Evolutionary conservation across 805 yeast species (phyloP).

Genomic region (Metschnikowia drakensbergensis): DNA sequence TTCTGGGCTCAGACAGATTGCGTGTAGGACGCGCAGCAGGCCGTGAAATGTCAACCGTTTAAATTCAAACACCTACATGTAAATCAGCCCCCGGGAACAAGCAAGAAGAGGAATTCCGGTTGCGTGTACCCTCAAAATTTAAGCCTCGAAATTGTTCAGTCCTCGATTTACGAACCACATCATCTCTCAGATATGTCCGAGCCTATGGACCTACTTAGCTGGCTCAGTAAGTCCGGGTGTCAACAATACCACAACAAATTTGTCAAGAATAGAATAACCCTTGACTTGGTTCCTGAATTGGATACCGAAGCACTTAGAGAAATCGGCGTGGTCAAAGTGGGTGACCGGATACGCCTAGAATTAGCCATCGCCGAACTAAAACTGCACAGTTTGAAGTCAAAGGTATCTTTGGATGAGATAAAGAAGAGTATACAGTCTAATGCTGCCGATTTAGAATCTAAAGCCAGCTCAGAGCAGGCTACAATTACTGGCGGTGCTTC

Average conservation of each 20-base stretch:
- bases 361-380: slow-evolving; percentile 50
- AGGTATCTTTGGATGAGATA: slow-evolving; percentile 13
- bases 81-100: not conserved
- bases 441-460: not conserved
- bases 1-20: slow-evolving; percentile 2
- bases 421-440: slow-evolving; percentile 1
- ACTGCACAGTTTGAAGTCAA: slow-evolving; percentile 7
- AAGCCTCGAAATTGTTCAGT: not conserved
- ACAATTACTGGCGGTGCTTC: not conserved
- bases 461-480: not conserved
- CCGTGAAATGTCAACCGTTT: not conserved
- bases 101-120: not conserved
- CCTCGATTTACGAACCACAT: not conserved
- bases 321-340: slow-evolving; percentile 71
- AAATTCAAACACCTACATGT: not conserved
- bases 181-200: slow-evolving; percentile 11
- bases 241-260: slow-evolving; percentile 33
- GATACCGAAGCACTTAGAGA: slow-evolving; percentile 66
- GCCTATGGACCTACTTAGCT: slow-evolving; percentile 27
- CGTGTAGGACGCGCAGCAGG: not conserved
- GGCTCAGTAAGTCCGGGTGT: slow-evolving; percentile 36
- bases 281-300: slow-evolving; percentile 53
- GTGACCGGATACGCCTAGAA: slow-evolving; percentile 74
- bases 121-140: too few species aligned
- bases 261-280: slow-evolving; percentile 50